Evolutionary conservation across 441 rosid species (phyloP), one percentile per base, ranked within the genome.

Genomic region (Dalechampia spathulata): DNA sequence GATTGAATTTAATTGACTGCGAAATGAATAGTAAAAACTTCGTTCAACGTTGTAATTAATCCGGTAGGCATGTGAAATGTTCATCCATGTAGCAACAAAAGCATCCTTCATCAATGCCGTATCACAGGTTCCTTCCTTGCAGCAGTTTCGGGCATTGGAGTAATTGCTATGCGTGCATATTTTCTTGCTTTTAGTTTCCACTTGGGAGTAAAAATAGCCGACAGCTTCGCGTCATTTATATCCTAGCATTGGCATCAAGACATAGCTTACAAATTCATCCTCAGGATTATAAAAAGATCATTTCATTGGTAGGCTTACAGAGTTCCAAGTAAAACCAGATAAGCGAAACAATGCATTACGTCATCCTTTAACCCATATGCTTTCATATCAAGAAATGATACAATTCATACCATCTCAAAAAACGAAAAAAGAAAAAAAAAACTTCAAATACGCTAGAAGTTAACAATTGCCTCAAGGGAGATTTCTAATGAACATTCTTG

Each of bases 11-110:
- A n/a, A n/a, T n/a, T n/a, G n/a, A n/a, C n/a, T n/a, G n/a, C n/a
- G n/a, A n/a, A n/a, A n/a, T n/a, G n/a, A n/a, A n/a, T n/a, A n/a
- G n/a, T n/a, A n/a, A n/a, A n/a, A n/a, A n/a, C n/a, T n/a, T n/a
- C n/a, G n/a, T n/a, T n/a, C n/a, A n/a, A n/a, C n/a, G n/a, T n/a
- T n/a, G n/a, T n/a, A n/a, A n/a, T n/a, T n/a, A n/a, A n/a, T n/a
- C n/a, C n/a, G 90, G 26, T 57, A 86, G 57, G 95, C 96, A 0
- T 83, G 96, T 42, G 96, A 95, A 9, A 76, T 89, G 27, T 89
- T 86, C 65, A 55, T 89, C 51, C 86, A 82, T 44, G 90, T 89
- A 5, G 75, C 95, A 0, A 86, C 86, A 54, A 89, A 86, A 61
- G n/a, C 87, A 86, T 75, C 75, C 86, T 50, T 48, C 82, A 37